Conservation (phyloP, 306 rosid species). For the Rosa chinensis region DNA sequence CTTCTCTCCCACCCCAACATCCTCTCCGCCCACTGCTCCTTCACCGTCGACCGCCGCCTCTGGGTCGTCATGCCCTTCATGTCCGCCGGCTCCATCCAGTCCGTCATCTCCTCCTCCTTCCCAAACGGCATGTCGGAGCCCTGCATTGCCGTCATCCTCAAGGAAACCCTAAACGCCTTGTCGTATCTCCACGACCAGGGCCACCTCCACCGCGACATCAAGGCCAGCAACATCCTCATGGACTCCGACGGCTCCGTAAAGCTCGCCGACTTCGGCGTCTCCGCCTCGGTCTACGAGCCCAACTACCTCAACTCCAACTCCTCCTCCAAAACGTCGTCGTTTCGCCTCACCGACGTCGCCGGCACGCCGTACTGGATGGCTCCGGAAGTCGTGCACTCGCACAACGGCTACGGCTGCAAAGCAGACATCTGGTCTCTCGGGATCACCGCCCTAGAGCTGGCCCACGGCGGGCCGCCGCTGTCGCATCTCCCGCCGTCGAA, state of each 20-base stretch:
- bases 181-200: slow-evolving; percentile 72
- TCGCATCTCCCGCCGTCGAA: slow-evolving; percentile 64
- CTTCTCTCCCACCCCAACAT: slow-evolving; percentile 63
- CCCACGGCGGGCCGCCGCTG: slow-evolving; percentile 67
- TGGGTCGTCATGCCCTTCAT: slow-evolving; percentile 83
- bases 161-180: slow-evolving; percentile 45
- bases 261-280: slow-evolving; percentile 57
- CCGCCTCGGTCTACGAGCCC: slow-evolving; percentile 51
- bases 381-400: slow-evolving; percentile 65
- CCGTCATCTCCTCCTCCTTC: slow-evolving; percentile 53
- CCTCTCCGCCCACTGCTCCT: slow-evolving; percentile 61
- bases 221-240: slow-evolving; percentile 60
- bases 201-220: slow-evolving; percentile 62
- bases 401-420: slow-evolving; percentile 53
- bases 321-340: slow-evolving; percentile 27
- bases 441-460: slow-evolving; percentile 61
- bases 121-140: slow-evolving; percentile 48
- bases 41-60: slow-evolving; percentile 43
- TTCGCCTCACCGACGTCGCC: slow-evolving; percentile 39
- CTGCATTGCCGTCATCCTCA: slow-evolving; percentile 52
- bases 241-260: slow-evolving; percentile 50
- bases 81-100: slow-evolving; percentile 62
- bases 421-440: slow-evolving; percentile 77
- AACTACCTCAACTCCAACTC: slow-evolving; percentile 5
- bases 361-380: slow-evolving; percentile 79